Evolutionary conservation across 306 rosid genomes (phyloP).

Genomic region (Ormosia semicastrata): DNA sequence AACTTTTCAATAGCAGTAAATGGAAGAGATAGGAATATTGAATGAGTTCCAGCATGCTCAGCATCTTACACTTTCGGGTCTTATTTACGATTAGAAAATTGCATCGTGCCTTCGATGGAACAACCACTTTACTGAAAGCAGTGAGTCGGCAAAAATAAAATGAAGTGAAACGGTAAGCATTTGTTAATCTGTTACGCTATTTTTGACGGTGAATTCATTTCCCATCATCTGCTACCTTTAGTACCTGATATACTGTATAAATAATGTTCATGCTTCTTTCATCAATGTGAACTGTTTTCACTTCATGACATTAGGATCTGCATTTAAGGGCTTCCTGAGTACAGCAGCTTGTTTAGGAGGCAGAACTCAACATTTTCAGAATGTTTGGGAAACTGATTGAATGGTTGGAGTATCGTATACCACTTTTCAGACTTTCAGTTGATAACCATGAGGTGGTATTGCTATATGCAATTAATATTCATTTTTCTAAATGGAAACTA

Average conservation of each 20-base stretch:
- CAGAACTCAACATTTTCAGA: not conserved
- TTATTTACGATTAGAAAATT: not conserved
- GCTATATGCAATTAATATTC: not conserved
- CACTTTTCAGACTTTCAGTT: not conserved
- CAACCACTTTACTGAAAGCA: not conserved
- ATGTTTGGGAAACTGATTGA: not conserved
- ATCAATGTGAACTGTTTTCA: not conserved
- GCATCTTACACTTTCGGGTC: not conserved
- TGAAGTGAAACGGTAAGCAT: not conserved
- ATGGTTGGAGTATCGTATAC: not conserved
- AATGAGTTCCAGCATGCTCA: not conserved
- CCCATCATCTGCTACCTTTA: not conserved
- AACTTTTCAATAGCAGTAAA: not conserved
- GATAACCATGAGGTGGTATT: not conserved
- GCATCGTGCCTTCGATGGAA: not conserved
- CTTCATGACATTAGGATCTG: not conserved
- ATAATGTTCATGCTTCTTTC: not conserved
- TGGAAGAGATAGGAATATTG: not conserved
- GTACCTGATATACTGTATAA: not conserved
- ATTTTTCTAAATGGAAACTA: not conserved
- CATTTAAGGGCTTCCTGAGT: not conserved
- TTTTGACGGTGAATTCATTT: not conserved
- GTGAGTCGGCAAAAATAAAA: not conserved
- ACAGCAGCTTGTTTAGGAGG: not conserved
- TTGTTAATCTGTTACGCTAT: not conserved